Conservation (phyloP, 441 rosid species). For the Lepidium campestre region DNA sequence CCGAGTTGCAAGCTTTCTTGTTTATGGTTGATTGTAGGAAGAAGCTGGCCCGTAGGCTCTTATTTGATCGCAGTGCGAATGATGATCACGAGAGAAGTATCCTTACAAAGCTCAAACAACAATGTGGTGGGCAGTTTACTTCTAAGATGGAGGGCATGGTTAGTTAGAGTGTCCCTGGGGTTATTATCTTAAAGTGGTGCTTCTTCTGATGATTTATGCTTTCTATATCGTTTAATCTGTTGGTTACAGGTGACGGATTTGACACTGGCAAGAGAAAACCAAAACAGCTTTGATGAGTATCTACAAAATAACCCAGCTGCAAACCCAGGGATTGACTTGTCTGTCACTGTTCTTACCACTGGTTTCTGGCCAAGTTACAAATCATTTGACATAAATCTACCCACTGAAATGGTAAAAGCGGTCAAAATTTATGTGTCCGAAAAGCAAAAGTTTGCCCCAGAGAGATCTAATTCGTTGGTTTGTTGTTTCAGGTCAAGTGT, state of each 20-base stretch:
- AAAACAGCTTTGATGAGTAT: slow-evolving; percentile 69
- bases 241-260: slow-evolving; percentile 79
- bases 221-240: not conserved
- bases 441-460: not conserved
- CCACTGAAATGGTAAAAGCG: slow-evolving; percentile 75
- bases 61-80: slow-evolving; percentile 91
- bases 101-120: slow-evolving; percentile 89
- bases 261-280: slow-evolving; percentile 93
- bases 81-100: slow-evolving; percentile 94
- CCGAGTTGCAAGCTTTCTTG: not conserved
- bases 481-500: slow-evolving; percentile 59
- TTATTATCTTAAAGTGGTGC: not conserved
- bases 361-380: slow-evolving; percentile 99
- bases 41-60: slow-evolving; percentile 87
- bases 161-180: slow-evolving; percentile 20
- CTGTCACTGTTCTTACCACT: slow-evolving; percentile 92
- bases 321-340: slow-evolving; percentile 80
- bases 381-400: slow-evolving; percentile 84
- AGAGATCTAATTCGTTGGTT: not conserved
- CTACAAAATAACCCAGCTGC: slow-evolving; percentile 51
- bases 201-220: not conserved
- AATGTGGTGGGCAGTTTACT: slow-evolving; percentile 93
- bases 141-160: slow-evolving; percentile 99
- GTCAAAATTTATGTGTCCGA: not conserved
- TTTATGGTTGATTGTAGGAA: slow-evolving; percentile 47